Conservation (phyloP, 2,329 filamentous ascomycete genomes). For the Graphilbum sp. region DNA sequence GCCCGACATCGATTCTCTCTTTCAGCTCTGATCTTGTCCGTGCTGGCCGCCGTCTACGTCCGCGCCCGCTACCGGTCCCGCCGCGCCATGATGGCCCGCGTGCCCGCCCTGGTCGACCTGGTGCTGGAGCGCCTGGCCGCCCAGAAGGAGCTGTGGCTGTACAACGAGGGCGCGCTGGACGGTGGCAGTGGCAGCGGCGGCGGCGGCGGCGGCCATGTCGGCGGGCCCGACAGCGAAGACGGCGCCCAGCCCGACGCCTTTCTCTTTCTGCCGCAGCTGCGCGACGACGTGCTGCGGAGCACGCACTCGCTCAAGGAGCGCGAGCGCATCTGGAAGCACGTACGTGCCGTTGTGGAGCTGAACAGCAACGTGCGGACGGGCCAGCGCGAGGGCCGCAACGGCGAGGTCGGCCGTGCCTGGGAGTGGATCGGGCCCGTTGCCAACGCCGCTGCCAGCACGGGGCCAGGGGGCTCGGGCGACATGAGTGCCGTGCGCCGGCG, state of each 20-base stretch:
- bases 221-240: too few relatives aligned
- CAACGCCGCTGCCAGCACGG: too few relatives aligned
- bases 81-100: constrained; percentile 48
- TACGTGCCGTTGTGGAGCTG: constrained; percentile 72
- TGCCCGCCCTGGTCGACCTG: constrained; percentile 72
- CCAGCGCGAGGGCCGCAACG: constrained; percentile 50
- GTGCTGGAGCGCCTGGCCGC: constrained; percentile 67
- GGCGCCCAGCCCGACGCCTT: constrained; percentile 45
- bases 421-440: constrained; percentile 50
- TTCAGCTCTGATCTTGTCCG: constrained; percentile 43
- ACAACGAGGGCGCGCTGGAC: constrained; percentile 19
- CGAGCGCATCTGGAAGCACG: constrained; percentile 69
- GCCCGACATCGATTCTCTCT: constrained; percentile 76
- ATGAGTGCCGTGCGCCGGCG: constrained; percentile 20
- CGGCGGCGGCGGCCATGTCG: constrained; percentile 39
- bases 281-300: constrained; percentile 76
- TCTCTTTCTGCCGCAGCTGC: constrained; percentile 73
- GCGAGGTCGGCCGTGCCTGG: constrained; percentile 51
- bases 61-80: constrained; percentile 46
- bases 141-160: constrained; percentile 63
- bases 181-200: constrained; percentile 17
- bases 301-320: constrained; percentile 63
- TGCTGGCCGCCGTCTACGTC: constrained; percentile 41
- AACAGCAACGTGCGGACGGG: constrained; percentile 79
- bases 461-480: constrained; percentile 2